Base-by-base conservation (phyloP, 257 asterid genomes). In the Scutellaria galericulata region DNA sequence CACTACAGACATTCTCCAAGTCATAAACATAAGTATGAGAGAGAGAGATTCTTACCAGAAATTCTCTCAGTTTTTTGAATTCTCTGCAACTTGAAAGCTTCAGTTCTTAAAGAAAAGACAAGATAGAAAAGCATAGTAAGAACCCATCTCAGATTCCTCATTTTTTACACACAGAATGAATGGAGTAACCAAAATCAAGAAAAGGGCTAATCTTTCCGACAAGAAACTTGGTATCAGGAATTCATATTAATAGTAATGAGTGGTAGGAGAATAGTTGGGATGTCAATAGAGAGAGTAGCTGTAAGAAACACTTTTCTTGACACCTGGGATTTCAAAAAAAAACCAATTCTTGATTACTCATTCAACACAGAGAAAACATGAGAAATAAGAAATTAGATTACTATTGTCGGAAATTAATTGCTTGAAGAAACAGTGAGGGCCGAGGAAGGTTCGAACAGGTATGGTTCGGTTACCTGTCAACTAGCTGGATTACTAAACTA, bases 231-330 rank as follows among this genome's bases (percentile, higher is more conserved):
- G 37, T 31, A 31, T 31, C 5, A 31, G 59, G 41, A 14, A 46
- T 13, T 46, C 5, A 31, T 24, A 24, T 24, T 24, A 24, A 24
- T 24, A 24, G 27, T 24, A 24, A 2, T 24, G 27, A 60, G 66
- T 76, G 57, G 81, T 75, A 27, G 74, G 66, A 72, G 61, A 47
- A 82, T 65, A 24, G 91, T 84, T 88, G 83, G 78, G 70, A 79
- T 79, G 91, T 86, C 91, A 78, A 54, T 66, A 71, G 75, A 61
- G 67, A 72, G 54, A 78, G 81, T 75, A 80, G 89, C 75, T 88
- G 94, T 51, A 60, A 65, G 69, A 71, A 64, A 27, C 71, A 65
- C 81, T 58, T 83, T 46, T 74, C 82, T 88, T 77, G 85, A 82
- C 80, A 83, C 80, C 47, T 66, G 76, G 66, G 69, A 51, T 71